Evolutionary conservation across 192 early-diverging fungal genomes (phyloP).

Genomic region (Backusella circina): DNA sequence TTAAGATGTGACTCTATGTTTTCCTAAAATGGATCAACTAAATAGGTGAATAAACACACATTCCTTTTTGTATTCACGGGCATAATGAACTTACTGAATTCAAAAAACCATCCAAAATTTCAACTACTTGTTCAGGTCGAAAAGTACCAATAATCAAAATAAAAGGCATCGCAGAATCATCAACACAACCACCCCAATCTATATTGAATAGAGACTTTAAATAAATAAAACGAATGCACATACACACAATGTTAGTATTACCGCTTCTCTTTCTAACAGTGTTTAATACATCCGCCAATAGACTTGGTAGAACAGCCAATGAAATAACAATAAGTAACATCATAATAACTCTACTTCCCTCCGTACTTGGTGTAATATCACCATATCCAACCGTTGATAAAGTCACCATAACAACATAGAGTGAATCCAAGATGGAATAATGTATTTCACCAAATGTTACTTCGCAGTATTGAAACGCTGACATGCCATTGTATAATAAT

Average conservation of each 20-base stretch:
- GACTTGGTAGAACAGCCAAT: constrained; percentile 49
- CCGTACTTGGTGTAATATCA: constrained; percentile 51
- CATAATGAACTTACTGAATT: constrained; percentile 27
- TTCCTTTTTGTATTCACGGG: background rate
- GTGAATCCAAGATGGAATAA: constrained; percentile 22
- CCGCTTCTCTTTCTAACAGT: constrained; percentile 26
- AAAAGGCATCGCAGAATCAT: constrained; percentile 16
- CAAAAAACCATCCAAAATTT: constrained; percentile 41
- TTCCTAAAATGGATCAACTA: background rate
- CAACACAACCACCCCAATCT: constrained; percentile 17
- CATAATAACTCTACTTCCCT: constrained; percentile 46
- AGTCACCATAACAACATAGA: constrained; percentile 60
- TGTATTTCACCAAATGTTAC: constrained; percentile 36
- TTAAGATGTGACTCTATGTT: constrained; percentile 20
- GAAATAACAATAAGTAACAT: constrained; percentile 53
- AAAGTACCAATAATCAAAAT: constrained; percentile 41
- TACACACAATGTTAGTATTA: too few species aligned
- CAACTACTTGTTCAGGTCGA: constrained; percentile 29
- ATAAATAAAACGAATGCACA: background rate
- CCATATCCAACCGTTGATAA: constrained; percentile 68
- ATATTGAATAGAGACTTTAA: too few species aligned
- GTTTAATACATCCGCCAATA: constrained; percentile 42
- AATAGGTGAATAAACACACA: background rate
- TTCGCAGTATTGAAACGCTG: constrained; percentile 57
- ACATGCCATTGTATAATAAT: constrained; percentile 55